Conservation (phyloP, 345 rosid species). For the Citrus sp. region DNA sequence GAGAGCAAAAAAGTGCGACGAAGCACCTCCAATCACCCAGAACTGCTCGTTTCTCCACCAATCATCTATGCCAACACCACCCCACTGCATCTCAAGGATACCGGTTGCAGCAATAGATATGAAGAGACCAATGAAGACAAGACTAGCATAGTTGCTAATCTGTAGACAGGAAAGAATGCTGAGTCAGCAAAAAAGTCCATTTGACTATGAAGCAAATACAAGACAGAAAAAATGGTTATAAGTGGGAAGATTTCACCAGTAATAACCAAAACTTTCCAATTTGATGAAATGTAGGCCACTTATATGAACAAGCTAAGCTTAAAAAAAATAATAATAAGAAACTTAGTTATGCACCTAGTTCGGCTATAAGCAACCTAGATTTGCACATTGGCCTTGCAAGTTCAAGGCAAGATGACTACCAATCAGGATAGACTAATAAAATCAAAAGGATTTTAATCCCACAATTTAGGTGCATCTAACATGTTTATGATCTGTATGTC, state of each 20-base stretch:
- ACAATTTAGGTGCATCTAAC: not conserved
- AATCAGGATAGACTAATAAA: not conserved
- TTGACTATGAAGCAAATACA: not conserved
- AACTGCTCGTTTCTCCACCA: constrained; percentile 99
- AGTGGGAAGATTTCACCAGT: not conserved
- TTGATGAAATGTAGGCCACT: not conserved
- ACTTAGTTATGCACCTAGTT: not conserved
- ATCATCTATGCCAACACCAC: constrained; percentile 90
- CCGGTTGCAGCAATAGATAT: constrained; percentile 93
- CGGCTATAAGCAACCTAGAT: not conserved
- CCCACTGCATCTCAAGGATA: constrained; percentile 99
- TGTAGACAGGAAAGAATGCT: constrained; percentile 23
- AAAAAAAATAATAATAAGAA: not conserved
- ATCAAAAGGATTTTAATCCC: not conserved
- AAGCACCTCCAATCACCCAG: constrained; percentile 98
- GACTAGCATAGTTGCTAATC: constrained; percentile 94
- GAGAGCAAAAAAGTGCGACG: constrained; percentile 92
- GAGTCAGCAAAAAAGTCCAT: not conserved
- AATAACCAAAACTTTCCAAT: not conserved
- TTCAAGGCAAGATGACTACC: not conserved
- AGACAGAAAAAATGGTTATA: not conserved
- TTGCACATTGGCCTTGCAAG: not conserved
- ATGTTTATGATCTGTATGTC: not conserved
- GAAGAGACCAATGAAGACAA: constrained; percentile 85
- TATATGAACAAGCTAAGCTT: not conserved